Base-by-base conservation (phyloP, 306 rosid genomes). In the Mimosa bimucronata region DNA sequence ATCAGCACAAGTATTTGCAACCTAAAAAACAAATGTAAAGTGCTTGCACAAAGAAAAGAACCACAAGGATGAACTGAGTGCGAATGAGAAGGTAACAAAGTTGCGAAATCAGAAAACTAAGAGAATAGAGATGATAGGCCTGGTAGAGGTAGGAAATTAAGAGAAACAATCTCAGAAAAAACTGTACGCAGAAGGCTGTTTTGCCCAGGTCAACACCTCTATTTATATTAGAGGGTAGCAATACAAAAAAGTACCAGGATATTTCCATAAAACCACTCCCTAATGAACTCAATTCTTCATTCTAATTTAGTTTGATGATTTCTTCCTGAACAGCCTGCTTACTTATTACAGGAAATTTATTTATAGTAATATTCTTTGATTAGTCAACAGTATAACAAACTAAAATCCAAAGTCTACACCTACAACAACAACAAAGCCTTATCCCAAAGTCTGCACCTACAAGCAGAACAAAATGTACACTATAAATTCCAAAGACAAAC, bases 361-460 rank as follows among this genome's bases (percentile, higher is more conserved):
- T 66, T 66, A 68, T 40, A 21, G 72, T 9, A 38, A 21, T 6
- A 40, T 68, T 68, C 18, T 21, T 68, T n/a, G 16, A 40, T 65
- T 65, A 21, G 52, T 68, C 19, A 68, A 40, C 73, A 67, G 14
- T n/a, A 67, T n/a, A 68, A 68, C 31, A 68, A 67, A n/a, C 21
- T 14, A 60, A 16, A 42, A 34, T 76, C 67, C 57, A 55, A 41
- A 29, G 70, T 40, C 64, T n/a, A n/a, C n/a, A n/a, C n/a, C n/a
- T n/a, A n/a, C n/a, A n/a, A n/a, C n/a, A n/a, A n/a, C n/a, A n/a
- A n/a, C n/a, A n/a, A n/a, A n/a, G n/a, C n/a, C n/a, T n/a, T n/a
- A n/a, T n/a, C n/a, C n/a, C n/a, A n/a, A n/a, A n/a, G n/a, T n/a
- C n/a, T 21, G 44, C 28, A 42, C 58, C 50, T 58, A 12, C 48